phyloP scores from a whole-genome alignment of 495 filamentous ascomycete species.

The Parathielavia appendiculata region DNA sequence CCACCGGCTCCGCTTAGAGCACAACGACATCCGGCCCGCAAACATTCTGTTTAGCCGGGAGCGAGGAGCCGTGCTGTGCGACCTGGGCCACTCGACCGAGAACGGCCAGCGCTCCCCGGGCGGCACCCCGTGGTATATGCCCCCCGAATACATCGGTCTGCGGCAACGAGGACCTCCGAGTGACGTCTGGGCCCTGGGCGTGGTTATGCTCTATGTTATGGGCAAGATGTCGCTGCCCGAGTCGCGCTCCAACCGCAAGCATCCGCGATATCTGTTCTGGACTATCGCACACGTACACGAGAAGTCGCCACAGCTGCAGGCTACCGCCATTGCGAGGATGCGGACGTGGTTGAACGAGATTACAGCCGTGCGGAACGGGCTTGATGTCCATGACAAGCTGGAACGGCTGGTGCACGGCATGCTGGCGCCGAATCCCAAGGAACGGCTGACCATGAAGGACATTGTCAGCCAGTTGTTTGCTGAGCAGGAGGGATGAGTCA shows the following conservation, averaged over 20 bases:
- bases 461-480: constrained; percentile 36
- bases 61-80: constrained; percentile 47
- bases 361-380: constrained; percentile 32
- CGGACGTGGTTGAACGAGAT: constrained; percentile 44
- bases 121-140: constrained; percentile 49
- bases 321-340: constrained; percentile 41
- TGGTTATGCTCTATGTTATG: constrained; percentile 48
- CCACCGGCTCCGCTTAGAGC: constrained; percentile 40
- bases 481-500: constrained; percentile 24
- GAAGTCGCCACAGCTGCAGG: constrained; percentile 31
- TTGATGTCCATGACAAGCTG: constrained; percentile 37
- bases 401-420: constrained; percentile 43
- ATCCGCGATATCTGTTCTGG: constrained; percentile 45
- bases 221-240: constrained; percentile 46
- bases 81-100: constrained; percentile 43
- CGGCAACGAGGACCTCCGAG: constrained; percentile 43
- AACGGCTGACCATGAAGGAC: constrained; percentile 40
- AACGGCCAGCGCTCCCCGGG: constrained; percentile 38
- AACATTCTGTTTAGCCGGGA: constrained; percentile 50
- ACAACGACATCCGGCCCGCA: constrained; percentile 50
- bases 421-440: constrained; percentile 40
- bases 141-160: constrained; percentile 46
- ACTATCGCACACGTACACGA: constrained; percentile 38
- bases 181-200: constrained; percentile 48
- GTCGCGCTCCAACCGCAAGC: constrained; percentile 35